A percentile compares a stretch with the other conserved stretches of the same genome.
Conservation (phyloP, 2,329 filamentous ascomycete species). For the Aspergillus pseudoviridinutans region DNA sequence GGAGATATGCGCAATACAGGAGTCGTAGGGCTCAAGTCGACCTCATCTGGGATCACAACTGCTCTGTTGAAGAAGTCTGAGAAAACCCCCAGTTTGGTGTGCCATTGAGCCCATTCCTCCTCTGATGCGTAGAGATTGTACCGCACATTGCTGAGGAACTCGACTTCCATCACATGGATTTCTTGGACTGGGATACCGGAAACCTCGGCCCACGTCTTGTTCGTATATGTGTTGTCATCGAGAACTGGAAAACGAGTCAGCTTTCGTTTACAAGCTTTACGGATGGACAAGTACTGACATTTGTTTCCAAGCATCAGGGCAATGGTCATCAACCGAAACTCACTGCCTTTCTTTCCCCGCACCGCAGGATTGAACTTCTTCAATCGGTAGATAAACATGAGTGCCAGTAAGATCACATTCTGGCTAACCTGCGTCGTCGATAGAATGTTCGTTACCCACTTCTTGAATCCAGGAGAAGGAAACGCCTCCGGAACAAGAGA, state of each 20-base stretch:
- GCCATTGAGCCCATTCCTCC: constrained; percentile 83
- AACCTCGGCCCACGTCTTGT: constrained; percentile 99
- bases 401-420: constrained; percentile 84
- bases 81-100: constrained; percentile 76
- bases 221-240: constrained; percentile 98
- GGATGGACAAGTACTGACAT: constrained; percentile 53
- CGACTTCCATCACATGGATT: constrained; percentile 99
- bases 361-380: constrained; percentile 88
- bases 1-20: constrained; percentile 33
- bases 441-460: constrained; percentile 89
- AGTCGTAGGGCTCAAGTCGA: constrained; percentile 24
- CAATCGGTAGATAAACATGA: constrained; percentile 88
- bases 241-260: constrained; percentile 56
- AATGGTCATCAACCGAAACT: constrained; percentile 87
- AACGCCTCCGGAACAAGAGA: constrained; percentile 67
- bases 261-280: background rate
- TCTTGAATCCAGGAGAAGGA: constrained; percentile 75
- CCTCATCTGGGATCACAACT: constrained; percentile 44
- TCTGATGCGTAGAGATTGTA: constrained; percentile 87
- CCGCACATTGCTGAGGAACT: constrained; percentile 97
- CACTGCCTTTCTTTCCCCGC: constrained; percentile 86
- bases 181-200: constrained; percentile 90
- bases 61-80: constrained; percentile 76
- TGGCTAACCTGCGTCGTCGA: constrained; percentile 94
- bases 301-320: constrained; percentile 98